Base-by-base conservation (phyloP, 1,284 basidiomycete genomes). In the Takashimella koratensis region DNA sequence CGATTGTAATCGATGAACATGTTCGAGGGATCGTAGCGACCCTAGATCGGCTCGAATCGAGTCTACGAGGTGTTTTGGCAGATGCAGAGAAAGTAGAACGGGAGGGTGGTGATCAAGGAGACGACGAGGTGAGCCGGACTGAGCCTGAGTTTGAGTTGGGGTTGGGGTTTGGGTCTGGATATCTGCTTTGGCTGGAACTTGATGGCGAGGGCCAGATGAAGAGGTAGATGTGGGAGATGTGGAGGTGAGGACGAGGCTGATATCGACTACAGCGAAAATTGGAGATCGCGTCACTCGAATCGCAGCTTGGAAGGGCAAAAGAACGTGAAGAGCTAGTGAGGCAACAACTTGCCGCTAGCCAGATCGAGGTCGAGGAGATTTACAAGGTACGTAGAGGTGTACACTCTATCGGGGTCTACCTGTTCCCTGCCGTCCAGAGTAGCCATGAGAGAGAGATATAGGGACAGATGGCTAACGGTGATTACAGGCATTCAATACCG, bases 401-500 rank as follows among this genome's bases (percentile, higher is more conserved):
- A n/a, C n/a, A n/a, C n/a, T n/a, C n/a, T n/a, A n/a, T n/a, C n/a
- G n/a, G n/a, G n/a, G n/a, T n/a, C n/a, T n/a, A n/a, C n/a, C n/a
- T n/a, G n/a, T n/a, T n/a, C n/a, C n/a, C n/a, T n/a, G n/a, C n/a
- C n/a, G n/a, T n/a, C n/a, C n/a, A n/a, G n/a, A n/a, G n/a, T n/a
- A n/a, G n/a, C n/a, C 11, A 12, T 21, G 27, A 12, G 19, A n/a
- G 5, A 26, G 25, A 20, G 23, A 19, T 13, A 5, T 3, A 5
- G 1, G 13, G 8, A 21, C 12, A 20, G 41, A 13, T n/a, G n/a
- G n/a, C n/a, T n/a, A n/a, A n/a, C n/a, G n/a, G n/a, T n/a, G n/a
- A n/a, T n/a, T 36, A 8, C 16, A 92, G 90, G 86, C 88, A 3
- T 93, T 95, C 78, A 94, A 94, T 68, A 88, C 90, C 62, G 91